phyloP scores from a whole-genome alignment of 352 stramenopile genomes.

The Pilasporangium apinafurcum region DNA sequence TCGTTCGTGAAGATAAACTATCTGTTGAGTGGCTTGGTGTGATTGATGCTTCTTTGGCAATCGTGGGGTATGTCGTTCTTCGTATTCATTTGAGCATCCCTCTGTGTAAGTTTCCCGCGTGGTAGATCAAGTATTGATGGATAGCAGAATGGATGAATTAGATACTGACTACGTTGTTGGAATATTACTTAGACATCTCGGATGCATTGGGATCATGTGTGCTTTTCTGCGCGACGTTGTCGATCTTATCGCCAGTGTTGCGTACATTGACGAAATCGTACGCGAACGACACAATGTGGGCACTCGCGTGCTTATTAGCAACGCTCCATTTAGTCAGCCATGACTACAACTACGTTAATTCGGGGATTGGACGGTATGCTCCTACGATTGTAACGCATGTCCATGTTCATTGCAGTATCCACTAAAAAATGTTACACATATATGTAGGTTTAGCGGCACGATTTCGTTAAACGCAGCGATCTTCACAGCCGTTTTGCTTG shows the following conservation, averaged over 20 bases:
- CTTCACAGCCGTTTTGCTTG: constrained; percentile 88
- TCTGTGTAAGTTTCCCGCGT: constrained; percentile 19
- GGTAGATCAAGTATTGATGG: background rate
- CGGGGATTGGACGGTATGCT: constrained; percentile 57
- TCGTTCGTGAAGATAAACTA: constrained; percentile 45
- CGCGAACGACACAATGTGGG: constrained; percentile 90
- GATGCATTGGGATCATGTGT: constrained; percentile 65
- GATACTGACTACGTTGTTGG: background rate
- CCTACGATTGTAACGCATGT: background rate
- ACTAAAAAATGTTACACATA: background rate
- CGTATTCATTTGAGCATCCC: constrained; percentile 26
- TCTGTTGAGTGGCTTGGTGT: constrained; percentile 45
- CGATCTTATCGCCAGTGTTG: constrained; percentile 85
- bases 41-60: constrained; percentile 51
- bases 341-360: constrained; percentile 88
- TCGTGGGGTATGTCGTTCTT: constrained; percentile 52
- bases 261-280: constrained; percentile 88
- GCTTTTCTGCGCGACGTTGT: constrained; percentile 79
- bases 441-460: constrained; percentile 72
- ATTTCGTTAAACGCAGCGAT: constrained; percentile 91
- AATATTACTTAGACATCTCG: constrained; percentile 13
- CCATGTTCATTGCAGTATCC: background rate
- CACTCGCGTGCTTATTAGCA: constrained; percentile 65
- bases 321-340: constrained; percentile 87
- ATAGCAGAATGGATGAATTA: too few species aligned